A percentile compares a stretch with the other conserved stretches of the same genome.
phyloP scores from a whole-genome alignment of 2,329 filamentous ascomycete genomes.

The Arthrobotrys entomopaga region DNA sequence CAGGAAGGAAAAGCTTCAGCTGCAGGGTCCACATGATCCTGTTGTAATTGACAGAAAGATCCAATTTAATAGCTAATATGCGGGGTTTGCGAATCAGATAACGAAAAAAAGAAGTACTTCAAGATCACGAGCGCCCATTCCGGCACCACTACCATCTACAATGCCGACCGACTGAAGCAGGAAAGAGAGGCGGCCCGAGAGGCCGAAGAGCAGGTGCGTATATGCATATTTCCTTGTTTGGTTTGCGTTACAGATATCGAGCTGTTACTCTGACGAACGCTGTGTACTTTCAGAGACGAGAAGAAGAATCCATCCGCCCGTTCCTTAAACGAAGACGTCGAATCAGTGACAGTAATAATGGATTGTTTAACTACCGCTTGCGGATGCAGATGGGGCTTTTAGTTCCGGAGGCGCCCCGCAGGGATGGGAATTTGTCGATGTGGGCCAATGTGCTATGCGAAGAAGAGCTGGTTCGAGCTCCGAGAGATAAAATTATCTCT shows the following conservation, averaged over 20 bases:
- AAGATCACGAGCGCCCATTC: constrained; percentile 48
- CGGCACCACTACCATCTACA: constrained; percentile 46
- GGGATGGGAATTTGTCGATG: constrained; percentile 41
- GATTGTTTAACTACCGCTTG: constrained; percentile 46
- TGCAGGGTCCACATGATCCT: constrained; percentile 5
- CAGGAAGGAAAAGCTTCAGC: not conserved
- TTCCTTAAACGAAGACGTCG: constrained; percentile 40
- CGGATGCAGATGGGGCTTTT: constrained; percentile 53
- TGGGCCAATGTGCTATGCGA: constrained; percentile 43
- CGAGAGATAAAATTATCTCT: constrained; percentile 43
- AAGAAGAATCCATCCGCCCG: constrained; percentile 45
- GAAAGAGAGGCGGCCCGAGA: constrained; percentile 44
- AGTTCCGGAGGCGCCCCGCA: constrained; percentile 31
- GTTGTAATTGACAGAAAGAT: not conserved
- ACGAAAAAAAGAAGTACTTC: constrained; percentile 54
- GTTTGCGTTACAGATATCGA: not conserved
- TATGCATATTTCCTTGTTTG: not conserved
- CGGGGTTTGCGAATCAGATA: constrained; percentile 22
- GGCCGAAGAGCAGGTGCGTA: constrained; percentile 46
- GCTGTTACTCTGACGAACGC: constrained; percentile 11
- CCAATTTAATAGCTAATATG: constrained; percentile 21
- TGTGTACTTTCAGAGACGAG: constrained; percentile 22
- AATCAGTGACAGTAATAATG: constrained; percentile 49
- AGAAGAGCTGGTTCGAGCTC: constrained; percentile 36
- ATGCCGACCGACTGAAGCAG: constrained; percentile 49